A percentile compares a stretch with the other conserved stretches of the same genome.
phyloP scores from a whole-genome alignment of 1,284 basidiomycete species.

The Malassezia restricta region DNA sequence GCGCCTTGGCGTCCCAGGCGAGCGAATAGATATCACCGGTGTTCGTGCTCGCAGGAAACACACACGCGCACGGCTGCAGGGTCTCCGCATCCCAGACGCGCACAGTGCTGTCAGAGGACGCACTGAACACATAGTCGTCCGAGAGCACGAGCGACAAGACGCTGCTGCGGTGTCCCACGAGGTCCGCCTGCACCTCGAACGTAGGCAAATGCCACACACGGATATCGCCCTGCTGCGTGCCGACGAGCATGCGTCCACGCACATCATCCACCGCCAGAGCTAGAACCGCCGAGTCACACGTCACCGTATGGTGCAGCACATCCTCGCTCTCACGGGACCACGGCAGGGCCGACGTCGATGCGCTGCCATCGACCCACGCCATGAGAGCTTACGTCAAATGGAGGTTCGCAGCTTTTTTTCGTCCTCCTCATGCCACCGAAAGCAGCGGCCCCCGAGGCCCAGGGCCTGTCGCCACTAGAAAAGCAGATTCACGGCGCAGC shows the following conservation, averaged over 20 bases:
- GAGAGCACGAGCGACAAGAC: conserved; percentile 65
- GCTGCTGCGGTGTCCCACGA: conserved; percentile 65
- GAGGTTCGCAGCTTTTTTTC: not conserved
- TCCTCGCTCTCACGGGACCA: not conserved
- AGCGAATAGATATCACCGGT: conserved; percentile 81
- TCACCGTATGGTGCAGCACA: not conserved
- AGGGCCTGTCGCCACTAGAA: conserved; percentile 27
- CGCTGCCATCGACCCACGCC: not conserved
- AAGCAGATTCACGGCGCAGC: conserved; percentile 21
- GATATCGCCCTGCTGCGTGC: conserved; percentile 28
- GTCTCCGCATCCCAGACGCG: conserved; percentile 74
- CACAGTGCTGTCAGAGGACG: conserved; percentile 31
- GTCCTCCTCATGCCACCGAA: conserved; percentile 2
- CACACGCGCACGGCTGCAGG: conserved; percentile 61
- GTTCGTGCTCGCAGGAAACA: conserved; percentile 71
- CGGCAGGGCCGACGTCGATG: not conserved
- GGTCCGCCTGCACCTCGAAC: conserved; percentile 19
- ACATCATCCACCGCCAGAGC: conserved; percentile 31
- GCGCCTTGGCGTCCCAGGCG: conserved; percentile 60
- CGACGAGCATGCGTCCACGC: conserved; percentile 24
- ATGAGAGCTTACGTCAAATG: not conserved
- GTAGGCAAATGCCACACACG: conserved; percentile 30
- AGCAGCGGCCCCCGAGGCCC: conserved; percentile 8
- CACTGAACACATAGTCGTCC: conserved; percentile 42
- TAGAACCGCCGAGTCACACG: conserved; percentile 22